Evolutionary conservation across 2,329 filamentous ascomycete species (phyloP).

Genomic region (Fusarium musae): DNA sequence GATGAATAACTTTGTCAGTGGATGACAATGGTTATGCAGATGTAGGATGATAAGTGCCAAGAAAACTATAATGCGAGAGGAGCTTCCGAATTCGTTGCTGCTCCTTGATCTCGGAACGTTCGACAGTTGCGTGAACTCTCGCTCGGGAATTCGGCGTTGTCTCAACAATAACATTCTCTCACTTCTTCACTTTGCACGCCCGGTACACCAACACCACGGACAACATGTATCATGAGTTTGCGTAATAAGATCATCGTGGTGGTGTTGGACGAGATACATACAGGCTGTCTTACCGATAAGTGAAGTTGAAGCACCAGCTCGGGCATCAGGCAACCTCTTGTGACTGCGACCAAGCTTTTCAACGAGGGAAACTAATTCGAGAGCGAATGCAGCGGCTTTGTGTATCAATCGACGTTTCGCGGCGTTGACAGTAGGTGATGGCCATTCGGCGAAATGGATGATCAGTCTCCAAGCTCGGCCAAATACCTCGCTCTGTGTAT

Average conservation of each 20-base stretch:
- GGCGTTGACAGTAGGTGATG: not conserved
- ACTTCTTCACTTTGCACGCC: not conserved
- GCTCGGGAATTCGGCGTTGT: not conserved
- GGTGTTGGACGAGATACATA: not conserved
- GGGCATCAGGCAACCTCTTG: not conserved
- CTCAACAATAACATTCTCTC: not conserved
- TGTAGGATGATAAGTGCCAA: not conserved
- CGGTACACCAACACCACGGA: not conserved
- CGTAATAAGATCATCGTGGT: not conserved
- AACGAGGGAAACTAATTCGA: not conserved
- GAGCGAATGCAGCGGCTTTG: not conserved
- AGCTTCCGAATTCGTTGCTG: no score
- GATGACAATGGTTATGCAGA: not conserved
- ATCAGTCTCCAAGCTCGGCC: not conserved
- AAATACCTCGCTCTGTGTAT: not conserved
- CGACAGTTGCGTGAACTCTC: not conserved
- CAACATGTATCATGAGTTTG: not conserved
- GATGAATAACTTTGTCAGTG: not conserved
- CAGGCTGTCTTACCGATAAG: not conserved
- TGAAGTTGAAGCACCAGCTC: not conserved
- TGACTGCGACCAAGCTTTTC: not conserved
- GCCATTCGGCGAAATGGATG: not conserved
- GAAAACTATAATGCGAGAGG: not conserved
- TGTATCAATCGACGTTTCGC: not conserved
- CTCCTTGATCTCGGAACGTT: not conserved